These are phyloP conservation scores for Colletotrichum australisinense DNA, from an alignment of 2,329 filamentous ascomycete species.

Conservation along the genomic window DNA sequence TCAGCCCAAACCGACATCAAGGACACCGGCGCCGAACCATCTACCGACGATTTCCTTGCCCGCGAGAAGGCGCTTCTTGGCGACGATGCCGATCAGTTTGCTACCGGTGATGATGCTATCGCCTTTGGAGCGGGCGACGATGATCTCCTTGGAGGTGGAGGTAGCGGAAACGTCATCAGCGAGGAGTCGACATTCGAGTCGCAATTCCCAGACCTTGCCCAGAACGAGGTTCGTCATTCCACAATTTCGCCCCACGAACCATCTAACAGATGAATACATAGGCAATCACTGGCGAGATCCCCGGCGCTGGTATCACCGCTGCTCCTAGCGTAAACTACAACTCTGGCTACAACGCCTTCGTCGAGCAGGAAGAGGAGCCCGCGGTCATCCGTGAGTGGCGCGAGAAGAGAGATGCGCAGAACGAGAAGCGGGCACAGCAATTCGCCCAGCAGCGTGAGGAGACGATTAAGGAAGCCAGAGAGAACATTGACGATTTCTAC, in stretches of 20 bases:
- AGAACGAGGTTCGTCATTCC: conserved; percentile 71
- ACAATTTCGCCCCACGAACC: background rate
- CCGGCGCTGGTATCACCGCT: conserved; percentile 83
- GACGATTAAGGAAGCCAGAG: conserved; percentile 88
- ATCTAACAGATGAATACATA: conserved; percentile 44
- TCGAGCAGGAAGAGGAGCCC: conserved; percentile 79
- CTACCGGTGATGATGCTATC: conserved; percentile 77
- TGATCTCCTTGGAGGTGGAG: conserved; percentile 79
- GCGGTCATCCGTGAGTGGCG: conserved; percentile 94
- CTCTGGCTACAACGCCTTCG: conserved; percentile 69
- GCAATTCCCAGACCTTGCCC: conserved; percentile 85
- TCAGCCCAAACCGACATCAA: conserved; percentile 76
- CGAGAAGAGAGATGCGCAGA: conserved; percentile 84
- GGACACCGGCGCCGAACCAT: conserved; percentile 67
- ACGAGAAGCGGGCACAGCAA: conserved; percentile 86
- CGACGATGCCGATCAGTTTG: conserved; percentile 93
- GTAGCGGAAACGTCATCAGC: conserved; percentile 50
- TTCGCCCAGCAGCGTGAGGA: conserved; percentile 85
- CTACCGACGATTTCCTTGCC: conserved; percentile 86
- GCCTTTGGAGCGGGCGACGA: conserved; percentile 75
- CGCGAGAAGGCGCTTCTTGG: conserved; percentile 92
- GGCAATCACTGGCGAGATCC: conserved; percentile 80
- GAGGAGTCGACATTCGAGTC: conserved; percentile 76
- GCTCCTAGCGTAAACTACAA: conserved; percentile 71
- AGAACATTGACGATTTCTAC: conserved; percentile 99